A percentile compares a stretch with the other conserved stretches of the same genome.
These are phyloP conservation scores for Pyrrhoderma lamaoense DNA, from an alignment of 1,284 basidiomycete genomes.

Conservation along the genomic window DNA sequence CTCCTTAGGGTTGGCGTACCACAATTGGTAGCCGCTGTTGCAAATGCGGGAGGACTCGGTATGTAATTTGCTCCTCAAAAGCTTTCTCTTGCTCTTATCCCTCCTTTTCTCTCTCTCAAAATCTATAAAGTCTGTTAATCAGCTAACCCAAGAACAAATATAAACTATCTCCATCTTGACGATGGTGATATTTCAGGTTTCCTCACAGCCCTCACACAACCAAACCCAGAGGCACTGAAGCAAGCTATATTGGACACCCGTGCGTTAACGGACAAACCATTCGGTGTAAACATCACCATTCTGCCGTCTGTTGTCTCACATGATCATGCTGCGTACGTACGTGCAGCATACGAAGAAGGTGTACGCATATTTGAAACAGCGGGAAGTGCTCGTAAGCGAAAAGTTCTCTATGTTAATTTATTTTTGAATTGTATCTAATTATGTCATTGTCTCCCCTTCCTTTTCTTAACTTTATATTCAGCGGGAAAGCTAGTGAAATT, in stretches of 20 bases:
- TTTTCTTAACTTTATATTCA: too few relatives aligned
- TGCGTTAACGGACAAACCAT: slow-evolving; percentile 63
- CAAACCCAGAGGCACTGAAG: slow-evolving; percentile 77
- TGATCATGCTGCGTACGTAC: slow-evolving; percentile 80
- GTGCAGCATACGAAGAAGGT: slow-evolving; percentile 81
- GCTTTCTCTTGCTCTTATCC: too few relatives aligned
- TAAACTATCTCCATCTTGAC: too few relatives aligned
- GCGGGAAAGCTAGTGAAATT: slow-evolving; percentile 60
- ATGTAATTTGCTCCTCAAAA: slow-evolving; percentile 17
- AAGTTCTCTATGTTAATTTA: too few relatives aligned
- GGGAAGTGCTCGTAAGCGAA: slow-evolving; percentile 71
- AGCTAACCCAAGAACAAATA: too few relatives aligned
- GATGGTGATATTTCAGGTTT: too few relatives aligned
- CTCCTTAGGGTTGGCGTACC: slow-evolving; percentile 45
- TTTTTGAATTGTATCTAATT: too few relatives aligned
- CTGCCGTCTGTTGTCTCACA: slow-evolving; percentile 88
- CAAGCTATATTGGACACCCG: slow-evolving; percentile 80
- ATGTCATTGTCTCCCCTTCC: too few relatives aligned
- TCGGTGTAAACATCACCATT: slow-evolving; percentile 91
- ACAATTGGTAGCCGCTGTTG: slow-evolving; percentile 66
- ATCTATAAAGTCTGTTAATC: too few relatives aligned
- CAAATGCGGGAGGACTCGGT: slow-evolving; percentile 83
- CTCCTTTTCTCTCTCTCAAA: not conserved
- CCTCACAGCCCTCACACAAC: slow-evolving; percentile 83
- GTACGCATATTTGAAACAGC: slow-evolving; percentile 89